Evolutionary conservation across 83 land plant species (phyloP).

Genomic region (Diphasiastrum complanatum): DNA sequence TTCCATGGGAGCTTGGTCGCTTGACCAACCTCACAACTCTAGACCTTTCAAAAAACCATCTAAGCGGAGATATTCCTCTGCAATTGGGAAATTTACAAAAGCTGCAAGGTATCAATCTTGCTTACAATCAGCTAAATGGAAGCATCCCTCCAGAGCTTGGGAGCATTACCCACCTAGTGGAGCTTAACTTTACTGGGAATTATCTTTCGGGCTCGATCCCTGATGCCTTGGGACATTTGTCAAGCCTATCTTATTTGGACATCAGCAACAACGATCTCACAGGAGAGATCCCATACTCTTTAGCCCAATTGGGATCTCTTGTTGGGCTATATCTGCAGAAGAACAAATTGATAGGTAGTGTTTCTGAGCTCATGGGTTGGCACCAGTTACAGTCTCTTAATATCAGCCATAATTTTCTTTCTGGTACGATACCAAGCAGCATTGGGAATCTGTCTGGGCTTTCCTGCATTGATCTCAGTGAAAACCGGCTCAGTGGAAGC

Average conservation of each 20-base stretch:
- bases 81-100: conserved; percentile 9
- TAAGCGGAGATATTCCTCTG: conserved; percentile 5
- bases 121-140: conserved; percentile 8
- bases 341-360: neutral
- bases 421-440: conserved; percentile 2
- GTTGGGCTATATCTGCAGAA: conserved; percentile 3
- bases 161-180: neutral
- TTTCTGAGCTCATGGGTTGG: conserved; percentile 1
- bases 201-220: conserved; percentile 1
- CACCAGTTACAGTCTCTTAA: neutral
- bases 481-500: neutral
- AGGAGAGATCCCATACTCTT: conserved; percentile 1
- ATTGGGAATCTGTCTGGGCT: conserved; percentile 8
- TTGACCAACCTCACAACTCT: neutral
- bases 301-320: neutral
- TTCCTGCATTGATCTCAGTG: neutral
- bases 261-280: neutral
- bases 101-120: conserved; percentile 10
- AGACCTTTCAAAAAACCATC: neutral
- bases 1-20: neutral
- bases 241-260: conserved; percentile 7
- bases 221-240: conserved; percentile 1
- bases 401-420: conserved; percentile 2
- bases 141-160: conserved; percentile 9
- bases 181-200: conserved; percentile 12